Evolutionary conservation across 2,329 filamentous ascomycete species (phyloP).

Genomic region (Neofusicoccum ribis): DNA sequence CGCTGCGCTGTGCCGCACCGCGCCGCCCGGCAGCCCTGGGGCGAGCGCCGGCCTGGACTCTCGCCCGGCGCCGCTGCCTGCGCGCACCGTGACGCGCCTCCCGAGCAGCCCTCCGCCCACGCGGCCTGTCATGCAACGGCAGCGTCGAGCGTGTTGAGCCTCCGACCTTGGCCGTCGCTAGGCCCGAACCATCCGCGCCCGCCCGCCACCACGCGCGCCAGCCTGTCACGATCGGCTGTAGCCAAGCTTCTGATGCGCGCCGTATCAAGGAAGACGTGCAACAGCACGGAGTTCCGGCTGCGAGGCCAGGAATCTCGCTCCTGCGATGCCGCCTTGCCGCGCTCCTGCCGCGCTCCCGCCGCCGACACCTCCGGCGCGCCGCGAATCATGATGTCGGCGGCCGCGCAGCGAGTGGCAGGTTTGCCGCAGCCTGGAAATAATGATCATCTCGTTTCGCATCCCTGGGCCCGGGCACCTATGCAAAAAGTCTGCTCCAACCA

Average conservation of each 20-base stretch:
- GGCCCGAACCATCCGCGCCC: neutral
- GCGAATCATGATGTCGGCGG: neutral
- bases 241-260: neutral
- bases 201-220: conserved; percentile 2
- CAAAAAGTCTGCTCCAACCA: neutral
- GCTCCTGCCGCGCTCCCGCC: neutral
- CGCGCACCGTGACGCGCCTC: neutral
- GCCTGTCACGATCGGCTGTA: conserved; percentile 7
- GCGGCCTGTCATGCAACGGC: conserved; percentile 10
- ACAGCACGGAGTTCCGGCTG: neutral
- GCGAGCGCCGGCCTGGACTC: neutral
- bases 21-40: neutral
- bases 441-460: conserved; percentile 16
- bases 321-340: no score
- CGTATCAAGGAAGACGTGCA: conserved; percentile 1
- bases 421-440: conserved; percentile 12
- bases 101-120: neutral
- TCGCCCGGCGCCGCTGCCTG: neutral
- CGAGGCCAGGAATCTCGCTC: neutral
- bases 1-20: no score
- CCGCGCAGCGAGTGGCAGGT: neutral
- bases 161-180: conserved; percentile 14
- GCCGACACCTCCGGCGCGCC: neutral
- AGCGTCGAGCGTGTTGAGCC: conserved; percentile 10
- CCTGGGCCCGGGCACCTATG: conserved; percentile 2